Evolutionary conservation across 73 alveolate species (phyloP).

Genomic region (Paramecium primaurelia): DNA sequence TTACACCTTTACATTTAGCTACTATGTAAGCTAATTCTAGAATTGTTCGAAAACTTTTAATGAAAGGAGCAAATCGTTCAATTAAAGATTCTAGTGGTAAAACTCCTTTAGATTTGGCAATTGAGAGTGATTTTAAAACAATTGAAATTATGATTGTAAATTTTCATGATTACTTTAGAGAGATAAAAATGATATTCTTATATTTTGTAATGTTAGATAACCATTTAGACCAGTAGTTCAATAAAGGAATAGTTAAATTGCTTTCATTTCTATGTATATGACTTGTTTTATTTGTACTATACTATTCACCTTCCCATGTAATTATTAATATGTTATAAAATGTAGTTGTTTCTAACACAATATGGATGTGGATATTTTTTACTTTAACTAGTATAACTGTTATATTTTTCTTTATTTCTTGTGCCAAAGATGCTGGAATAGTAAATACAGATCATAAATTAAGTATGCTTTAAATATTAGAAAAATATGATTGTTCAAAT

Average conservation of each 20-base stretch:
- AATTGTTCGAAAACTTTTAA: conserved; percentile 77
- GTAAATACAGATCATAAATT: background rate
- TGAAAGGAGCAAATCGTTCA: conserved; percentile 81
- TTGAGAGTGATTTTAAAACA: conserved; percentile 52
- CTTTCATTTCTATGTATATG: background rate
- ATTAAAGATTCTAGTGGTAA: conserved; percentile 68
- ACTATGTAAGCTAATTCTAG: conserved; percentile 77
- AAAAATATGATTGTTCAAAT: conserved; percentile 55
- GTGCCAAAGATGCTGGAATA: conserved; percentile 52
- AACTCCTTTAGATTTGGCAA: conserved; percentile 70
- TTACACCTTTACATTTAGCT: conserved; percentile 92
- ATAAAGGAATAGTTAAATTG: background rate
- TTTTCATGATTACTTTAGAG: background rate
- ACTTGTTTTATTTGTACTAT: background rate
- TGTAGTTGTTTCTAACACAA: background rate
- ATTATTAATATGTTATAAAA: background rate
- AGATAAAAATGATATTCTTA: conserved; percentile 29
- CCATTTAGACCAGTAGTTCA: conserved; percentile 41
- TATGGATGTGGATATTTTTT: conserved; percentile 10
- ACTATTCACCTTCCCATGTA: conserved; percentile 17
- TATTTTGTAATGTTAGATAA: conserved; percentile 33
- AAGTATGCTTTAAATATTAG: conserved; percentile 12
- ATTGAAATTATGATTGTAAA: conserved; percentile 51
- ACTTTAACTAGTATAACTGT: conserved; percentile 27
- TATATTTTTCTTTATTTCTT: conserved; percentile 49